Percentiles rank a stretch among this genome's conserved stretches.
phyloP scores from a whole-genome alignment of 345 rosid genomes.

The Alliaria petiolata region DNA sequence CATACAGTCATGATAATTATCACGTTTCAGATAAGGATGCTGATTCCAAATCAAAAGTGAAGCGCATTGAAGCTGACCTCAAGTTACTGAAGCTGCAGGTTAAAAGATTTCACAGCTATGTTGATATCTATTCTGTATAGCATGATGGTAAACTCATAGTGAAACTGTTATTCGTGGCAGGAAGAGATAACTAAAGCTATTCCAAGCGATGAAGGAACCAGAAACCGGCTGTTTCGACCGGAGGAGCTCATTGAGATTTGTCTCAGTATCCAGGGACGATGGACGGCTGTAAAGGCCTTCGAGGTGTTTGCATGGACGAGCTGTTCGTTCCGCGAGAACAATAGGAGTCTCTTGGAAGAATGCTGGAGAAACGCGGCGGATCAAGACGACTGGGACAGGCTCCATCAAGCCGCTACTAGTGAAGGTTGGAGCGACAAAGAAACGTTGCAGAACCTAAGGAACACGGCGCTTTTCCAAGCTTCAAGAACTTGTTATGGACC shows the following conservation, averaged over 20 bases:
- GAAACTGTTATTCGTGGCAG: conserved; percentile 34
- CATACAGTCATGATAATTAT: background rate
- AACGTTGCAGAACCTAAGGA: conserved; percentile 55
- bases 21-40: conserved; percentile 37
- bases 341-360: conserved; percentile 64
- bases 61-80: conserved; percentile 81
- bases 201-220: conserved; percentile 35
- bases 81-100: conserved; percentile 90
- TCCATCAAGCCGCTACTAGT: conserved; percentile 46
- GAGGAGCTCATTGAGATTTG: conserved; percentile 74
- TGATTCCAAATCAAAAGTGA: conserved; percentile 47
- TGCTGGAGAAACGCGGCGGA: conserved; percentile 91
- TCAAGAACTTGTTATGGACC: conserved; percentile 72
- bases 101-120: background rate
- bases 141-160: background rate
- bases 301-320: conserved; percentile 93
- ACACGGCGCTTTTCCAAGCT: conserved; percentile 73
- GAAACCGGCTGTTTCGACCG: conserved; percentile 50
- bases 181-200: conserved; percentile 58
- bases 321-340: conserved; percentile 65
- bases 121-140: background rate
- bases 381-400: conserved; percentile 75
- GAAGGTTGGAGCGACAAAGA: conserved; percentile 96
- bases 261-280: conserved; percentile 47
- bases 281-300: conserved; percentile 57